phyloP scores from a whole-genome alignment of 371 early-diverging fungal species.

The Haplosporangium sp. region DNA sequence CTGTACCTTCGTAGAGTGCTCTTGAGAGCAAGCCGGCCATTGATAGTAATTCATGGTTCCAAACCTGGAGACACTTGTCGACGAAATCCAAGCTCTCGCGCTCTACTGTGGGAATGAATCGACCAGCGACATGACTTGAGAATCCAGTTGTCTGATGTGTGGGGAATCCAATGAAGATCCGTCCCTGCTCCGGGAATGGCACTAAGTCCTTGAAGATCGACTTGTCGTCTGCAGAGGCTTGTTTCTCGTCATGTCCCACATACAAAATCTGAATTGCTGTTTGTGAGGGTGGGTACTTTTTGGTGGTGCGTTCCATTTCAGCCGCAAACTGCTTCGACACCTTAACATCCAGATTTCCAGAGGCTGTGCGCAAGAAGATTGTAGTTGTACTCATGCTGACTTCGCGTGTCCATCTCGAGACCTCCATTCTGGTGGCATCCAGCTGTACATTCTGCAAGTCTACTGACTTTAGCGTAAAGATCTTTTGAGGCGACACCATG shows the following conservation, averaged over 20 bases:
- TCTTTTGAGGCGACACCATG: slow-evolving; percentile 71
- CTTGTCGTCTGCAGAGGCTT: slow-evolving; percentile 69
- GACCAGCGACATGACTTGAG: slow-evolving; percentile 83
- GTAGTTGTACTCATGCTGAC: slow-evolving; percentile 55
- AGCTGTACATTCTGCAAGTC: slow-evolving; percentile 76
- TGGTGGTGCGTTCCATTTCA: slow-evolving; percentile 93
- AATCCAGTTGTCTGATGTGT: slow-evolving; percentile 94
- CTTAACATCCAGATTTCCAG: slow-evolving; percentile 68
- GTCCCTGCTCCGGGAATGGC: slow-evolving; percentile 83
- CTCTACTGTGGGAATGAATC: slow-evolving; percentile 91
- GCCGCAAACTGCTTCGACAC: slow-evolving; percentile 66
- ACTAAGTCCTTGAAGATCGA: slow-evolving; percentile 78
- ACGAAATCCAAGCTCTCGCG: slow-evolving; percentile 94
- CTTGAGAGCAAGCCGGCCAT: slow-evolving; percentile 81
- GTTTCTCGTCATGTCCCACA: slow-evolving; percentile 80
- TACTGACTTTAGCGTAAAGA: slow-evolving; percentile 74
- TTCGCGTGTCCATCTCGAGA: slow-evolving; percentile 52
- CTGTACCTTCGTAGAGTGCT: slow-evolving; percentile 79
- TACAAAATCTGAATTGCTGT: slow-evolving; percentile 81
- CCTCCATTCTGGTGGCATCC: slow-evolving; percentile 67
- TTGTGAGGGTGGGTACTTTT: slow-evolving; percentile 85
- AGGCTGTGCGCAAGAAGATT: slow-evolving; percentile 81
- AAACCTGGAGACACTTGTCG: slow-evolving; percentile 81
- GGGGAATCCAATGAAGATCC: slow-evolving; percentile 91
- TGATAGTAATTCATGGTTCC: slow-evolving; percentile 87